A percentile compares a stretch with the other conserved stretches of the same genome.
These are phyloP conservation scores for Gossypium sturtianum DNA, from an alignment of 345 rosid genomes.

Conservation along the genomic window DNA sequence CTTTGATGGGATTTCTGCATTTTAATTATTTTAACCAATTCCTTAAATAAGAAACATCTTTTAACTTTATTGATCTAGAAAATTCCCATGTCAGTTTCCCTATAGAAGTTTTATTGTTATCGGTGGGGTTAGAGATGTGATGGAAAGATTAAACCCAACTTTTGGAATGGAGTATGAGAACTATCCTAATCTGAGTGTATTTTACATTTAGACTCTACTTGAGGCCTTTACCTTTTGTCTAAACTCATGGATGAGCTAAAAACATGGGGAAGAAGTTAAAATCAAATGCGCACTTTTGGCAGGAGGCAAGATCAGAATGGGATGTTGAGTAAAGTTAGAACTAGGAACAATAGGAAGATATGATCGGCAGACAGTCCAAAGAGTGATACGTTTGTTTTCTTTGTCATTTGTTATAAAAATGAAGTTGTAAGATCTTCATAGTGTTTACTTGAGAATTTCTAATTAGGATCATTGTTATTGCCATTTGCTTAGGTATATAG, in stretches of 20 bases:
- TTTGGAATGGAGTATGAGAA: background rate
- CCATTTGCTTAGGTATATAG: background rate
- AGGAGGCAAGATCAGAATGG: background rate
- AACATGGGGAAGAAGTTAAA: background rate
- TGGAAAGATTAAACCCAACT: background rate
- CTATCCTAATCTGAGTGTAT: background rate
- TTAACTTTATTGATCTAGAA: background rate
- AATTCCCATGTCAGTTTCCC: background rate
- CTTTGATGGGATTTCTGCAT: slow-evolving; percentile 1
- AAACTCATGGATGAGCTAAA: background rate
- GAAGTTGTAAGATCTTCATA: background rate
- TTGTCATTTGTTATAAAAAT: background rate
- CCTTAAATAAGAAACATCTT: background rate
- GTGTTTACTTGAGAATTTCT: background rate
- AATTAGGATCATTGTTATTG: background rate
- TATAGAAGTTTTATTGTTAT: background rate
- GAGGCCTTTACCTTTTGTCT: background rate
- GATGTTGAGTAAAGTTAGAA: background rate
- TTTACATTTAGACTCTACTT: background rate
- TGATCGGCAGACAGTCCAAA: background rate
- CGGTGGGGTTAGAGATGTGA: background rate
- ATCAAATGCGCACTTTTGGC: background rate
- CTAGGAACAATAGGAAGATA: background rate
- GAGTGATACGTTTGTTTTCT: background rate
- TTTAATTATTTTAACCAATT: background rate